Base-by-base conservation (phyloP, 2,329 filamentous ascomycete species). In the Curvularia hawaiiensis region DNA sequence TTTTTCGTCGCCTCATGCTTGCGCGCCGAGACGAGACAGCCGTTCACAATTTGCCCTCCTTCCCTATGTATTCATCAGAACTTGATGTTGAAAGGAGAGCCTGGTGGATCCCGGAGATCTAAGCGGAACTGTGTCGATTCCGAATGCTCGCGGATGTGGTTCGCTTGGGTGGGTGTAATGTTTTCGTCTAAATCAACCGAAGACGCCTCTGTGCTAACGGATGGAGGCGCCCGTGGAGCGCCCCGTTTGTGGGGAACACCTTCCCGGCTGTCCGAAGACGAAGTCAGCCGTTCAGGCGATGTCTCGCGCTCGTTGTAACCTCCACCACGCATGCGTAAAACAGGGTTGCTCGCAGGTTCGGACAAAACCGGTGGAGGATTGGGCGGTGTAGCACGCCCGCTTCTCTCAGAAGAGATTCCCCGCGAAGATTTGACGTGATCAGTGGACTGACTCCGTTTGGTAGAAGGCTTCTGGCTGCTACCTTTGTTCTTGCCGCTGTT, bases 51-150 rank as follows among this genome's bases (percentile, higher is more conserved):
- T 26, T 11, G 41, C 28, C 28, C 11, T 9, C 53, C 58, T 35
- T 35, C 31, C 44, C 54, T 52, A 38, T 58, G 38, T 33, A 43
- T 62, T 59, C 47, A 22, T 67, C 70, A 74, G 53, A 76, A 76
- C 47, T 75, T 75, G 56, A 76, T 71, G 55, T 74, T 71, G 61
- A 76, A 76, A 39, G 74, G 74, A 18, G 74, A 76, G 58, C 68
- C 71, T 43, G 74, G 74, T 39, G 70, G 71, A 52, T 75, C 73
- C 56, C 59, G 71, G 54, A 75, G 57, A 40, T 75, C 72, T 39
- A 75, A 61, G 53, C 73, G 68, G 54, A 74, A 75, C 46, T 74
- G 68, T 49, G 61, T 70, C 48, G 61, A 68, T 43, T 75, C 70
- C 14, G 72, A 74, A 10, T 62, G 62, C 16, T 64, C 70, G 39